Percentiles rank a stretch among this genome's conserved stretches.
These are phyloP conservation scores for Amanita inopinata DNA, from an alignment of 768 basidiomycete species.

Conservation along the genomic window DNA sequence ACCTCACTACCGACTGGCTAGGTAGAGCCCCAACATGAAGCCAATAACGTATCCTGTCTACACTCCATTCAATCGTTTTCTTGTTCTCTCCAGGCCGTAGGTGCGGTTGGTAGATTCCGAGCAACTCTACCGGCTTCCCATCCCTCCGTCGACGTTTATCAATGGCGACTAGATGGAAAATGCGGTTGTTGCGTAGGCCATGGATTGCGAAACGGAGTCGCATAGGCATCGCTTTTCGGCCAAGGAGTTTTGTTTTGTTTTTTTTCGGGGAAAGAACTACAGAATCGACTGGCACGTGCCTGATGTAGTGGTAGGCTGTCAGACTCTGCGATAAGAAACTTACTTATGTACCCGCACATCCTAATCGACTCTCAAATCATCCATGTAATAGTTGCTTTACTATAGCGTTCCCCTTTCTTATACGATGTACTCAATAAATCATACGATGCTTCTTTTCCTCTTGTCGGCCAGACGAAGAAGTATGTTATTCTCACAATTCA, in stretches of 20 bases:
- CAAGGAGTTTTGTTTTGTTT: neutral
- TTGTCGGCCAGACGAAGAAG: too few species aligned
- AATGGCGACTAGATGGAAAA: conserved; percentile 82
- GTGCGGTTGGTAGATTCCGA: conserved; percentile 79
- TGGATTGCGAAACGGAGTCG: conserved; percentile 82
- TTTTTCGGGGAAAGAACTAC: too few species aligned
- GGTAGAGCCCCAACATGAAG: conserved; percentile 77
- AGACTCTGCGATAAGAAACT: too few species aligned
- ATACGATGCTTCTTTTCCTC: too few species aligned
- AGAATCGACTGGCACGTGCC: too few species aligned
- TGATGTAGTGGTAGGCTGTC: too few species aligned
- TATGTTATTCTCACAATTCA: too few species aligned
- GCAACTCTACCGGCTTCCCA: conserved; percentile 77
- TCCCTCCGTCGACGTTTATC: conserved; percentile 64
- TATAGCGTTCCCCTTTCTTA: too few species aligned
- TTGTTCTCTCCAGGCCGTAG: conserved; percentile 36
- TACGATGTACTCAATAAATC: too few species aligned
- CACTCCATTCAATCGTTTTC: conserved; percentile 86
- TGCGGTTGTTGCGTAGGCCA: conserved; percentile 61
- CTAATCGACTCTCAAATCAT: too few species aligned
- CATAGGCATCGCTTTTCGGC: conserved; percentile 52
- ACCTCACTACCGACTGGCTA: conserved; percentile 60
- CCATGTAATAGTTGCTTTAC: too few species aligned
- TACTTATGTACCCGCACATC: too few species aligned
- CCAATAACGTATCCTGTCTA: conserved; percentile 87